Evolutionary conservation across 1,284 basidiomycete species (phyloP).

Genomic region (Caloboletus firmus): DNA sequence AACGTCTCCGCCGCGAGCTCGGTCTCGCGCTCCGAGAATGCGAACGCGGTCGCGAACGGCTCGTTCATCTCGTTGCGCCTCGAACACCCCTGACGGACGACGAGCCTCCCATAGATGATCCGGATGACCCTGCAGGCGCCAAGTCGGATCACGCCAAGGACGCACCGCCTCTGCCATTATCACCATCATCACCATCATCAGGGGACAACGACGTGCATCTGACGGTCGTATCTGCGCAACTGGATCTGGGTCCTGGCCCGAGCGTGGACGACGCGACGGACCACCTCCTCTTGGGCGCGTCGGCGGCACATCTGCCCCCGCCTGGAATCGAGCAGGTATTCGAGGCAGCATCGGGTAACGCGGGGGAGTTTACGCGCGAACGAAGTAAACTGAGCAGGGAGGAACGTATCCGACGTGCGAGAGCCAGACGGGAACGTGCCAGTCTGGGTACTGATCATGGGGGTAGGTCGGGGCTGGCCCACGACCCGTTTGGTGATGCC

Average conservation of each 20-base stretch:
- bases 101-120: not conserved
- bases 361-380: conserved; percentile 47
- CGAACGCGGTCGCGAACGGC: conserved; percentile 67
- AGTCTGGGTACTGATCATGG: not conserved
- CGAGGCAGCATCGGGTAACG: conserved; percentile 56
- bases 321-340: conserved; percentile 75
- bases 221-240: conserved; percentile 1
- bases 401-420: conserved; percentile 64
- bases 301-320: conserved; percentile 53
- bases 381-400: conserved; percentile 65
- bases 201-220: conserved; percentile 1
- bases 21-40: conserved; percentile 74
- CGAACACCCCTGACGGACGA: conserved; percentile 35
- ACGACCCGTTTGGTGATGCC: not conserved
- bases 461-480: not conserved
- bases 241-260: not conserved
- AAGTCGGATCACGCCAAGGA: not conserved
- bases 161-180: not conserved
- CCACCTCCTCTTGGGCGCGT: conserved; percentile 52
- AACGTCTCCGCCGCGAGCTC: conserved; percentile 69
- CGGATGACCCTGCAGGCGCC: not conserved
- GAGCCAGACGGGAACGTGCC: conserved; percentile 53
- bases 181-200: not conserved
- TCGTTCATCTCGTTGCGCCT: conserved; percentile 58
- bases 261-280: conserved; percentile 54